Evolutionary conservation across 2,329 filamentous ascomycete species (phyloP), one percentile per base, ranked within the genome.

Genomic region (Trichoderma hamatum): DNA sequence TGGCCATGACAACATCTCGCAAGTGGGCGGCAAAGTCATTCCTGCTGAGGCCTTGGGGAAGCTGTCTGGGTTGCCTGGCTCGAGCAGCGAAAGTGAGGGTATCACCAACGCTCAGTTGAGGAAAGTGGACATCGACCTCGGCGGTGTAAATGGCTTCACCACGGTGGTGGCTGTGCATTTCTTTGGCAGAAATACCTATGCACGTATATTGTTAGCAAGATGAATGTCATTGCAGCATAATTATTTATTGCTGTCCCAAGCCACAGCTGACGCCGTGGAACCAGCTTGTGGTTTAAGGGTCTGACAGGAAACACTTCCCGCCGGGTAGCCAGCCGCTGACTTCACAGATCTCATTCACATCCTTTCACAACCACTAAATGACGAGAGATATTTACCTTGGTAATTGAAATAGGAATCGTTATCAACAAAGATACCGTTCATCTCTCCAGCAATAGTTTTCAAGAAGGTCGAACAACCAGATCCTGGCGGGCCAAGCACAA

Each of bases 141-240:
- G 92, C 92, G 0, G 92, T 94, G 80, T 96, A 96, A 77, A 96
- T 94, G 71, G 92, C 92, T 80, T 96, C 93, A 72, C 93, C 93
- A 32, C 92, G 89, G 81, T 95, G 94, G 71, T 87, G 84, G 13
- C 87, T 88, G 80, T 92, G 88, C 91, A 96, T 95, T 76, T 93
- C 87, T 75, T 92, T 81, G 68, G 92, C 85, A 3, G 87, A 82
- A 74, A 93, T 85, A 73, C 90, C 88, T 85, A 26, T 30, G 46
- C 68, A 73, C 68, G 69, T 52, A 32, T 5, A 61, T 10, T 46
- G 21, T 68, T 54, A 68, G 65, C 49, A 61, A 11, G 21, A 16
- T 30, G 30, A 56, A 49, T 24, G 34, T 4, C 52, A 65, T 6
- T 26, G 26, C 32, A 34, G 21, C 54, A 58, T 30, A 34, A n/a